Evolutionary conservation across 768 basidiomycete genomes (phyloP).

Genomic region (Auricularia sp.): DNA sequence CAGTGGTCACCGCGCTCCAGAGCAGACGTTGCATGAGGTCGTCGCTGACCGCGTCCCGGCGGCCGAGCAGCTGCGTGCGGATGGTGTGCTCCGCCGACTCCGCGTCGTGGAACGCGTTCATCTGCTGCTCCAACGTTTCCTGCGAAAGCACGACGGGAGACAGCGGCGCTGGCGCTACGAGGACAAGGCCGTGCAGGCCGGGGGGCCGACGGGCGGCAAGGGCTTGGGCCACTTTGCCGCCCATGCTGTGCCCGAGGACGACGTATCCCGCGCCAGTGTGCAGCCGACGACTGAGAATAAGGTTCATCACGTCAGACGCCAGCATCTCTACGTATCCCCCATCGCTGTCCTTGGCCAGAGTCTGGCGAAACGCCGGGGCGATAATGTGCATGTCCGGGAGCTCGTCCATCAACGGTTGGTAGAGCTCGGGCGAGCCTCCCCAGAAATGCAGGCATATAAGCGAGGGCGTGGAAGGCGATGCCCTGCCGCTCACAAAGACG

Average conservation of each 20-base stretch:
- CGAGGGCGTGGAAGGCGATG: not conserved
- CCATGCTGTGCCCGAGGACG: not conserved
- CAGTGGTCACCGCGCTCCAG: not conserved
- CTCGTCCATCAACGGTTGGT: not conserved
- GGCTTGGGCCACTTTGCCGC: not conserved
- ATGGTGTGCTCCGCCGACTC: not conserved
- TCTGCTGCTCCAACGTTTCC: not conserved
- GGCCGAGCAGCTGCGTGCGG: not conserved
- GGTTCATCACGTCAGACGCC: not conserved
- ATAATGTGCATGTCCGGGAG: not conserved
- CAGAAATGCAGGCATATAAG: not conserved
- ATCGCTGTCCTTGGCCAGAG: not conserved
- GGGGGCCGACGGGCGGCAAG: not conserved
- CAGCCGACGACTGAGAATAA: not conserved
- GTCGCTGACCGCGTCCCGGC: not conserved
- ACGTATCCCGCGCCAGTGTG: not conserved
- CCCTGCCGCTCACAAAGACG: not conserved
- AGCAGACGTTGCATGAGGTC: not conserved
- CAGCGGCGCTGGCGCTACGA: not conserved
- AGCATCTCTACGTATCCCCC: not conserved
- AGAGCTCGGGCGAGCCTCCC: not conserved
- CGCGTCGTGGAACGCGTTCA: not conserved
- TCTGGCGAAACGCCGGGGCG: not conserved
- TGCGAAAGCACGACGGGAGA: not conserved
- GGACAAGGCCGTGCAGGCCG: not conserved